phyloP scores from a whole-genome alignment of 169 alveolate species.

The Plasmodium inui region DNA sequence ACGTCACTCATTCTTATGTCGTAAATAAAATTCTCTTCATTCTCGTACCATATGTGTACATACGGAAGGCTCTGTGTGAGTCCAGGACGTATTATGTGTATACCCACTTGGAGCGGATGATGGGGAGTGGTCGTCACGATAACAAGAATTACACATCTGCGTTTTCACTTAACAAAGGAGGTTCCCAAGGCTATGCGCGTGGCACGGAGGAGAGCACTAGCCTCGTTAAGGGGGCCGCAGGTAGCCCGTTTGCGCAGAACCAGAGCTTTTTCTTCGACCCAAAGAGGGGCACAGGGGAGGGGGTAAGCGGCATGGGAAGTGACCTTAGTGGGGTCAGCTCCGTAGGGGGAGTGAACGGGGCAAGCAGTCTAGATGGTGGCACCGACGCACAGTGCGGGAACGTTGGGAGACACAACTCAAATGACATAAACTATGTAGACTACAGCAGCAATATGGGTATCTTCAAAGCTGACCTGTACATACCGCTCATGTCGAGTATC shows the following conservation, averaged over 20 bases:
- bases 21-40: constrained; percentile 44
- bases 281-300: neutral
- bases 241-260: neutral
- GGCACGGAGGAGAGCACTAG: neutral
- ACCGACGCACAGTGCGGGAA: neutral
- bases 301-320: neutral
- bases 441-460: constrained; percentile 50
- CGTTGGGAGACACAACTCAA: constrained; percentile 25
- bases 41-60: constrained; percentile 65
- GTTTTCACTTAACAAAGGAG: constrained; percentile 5
- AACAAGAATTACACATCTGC: constrained; percentile 3
- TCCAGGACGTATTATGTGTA: constrained; percentile 71
- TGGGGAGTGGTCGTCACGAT: constrained; percentile 6
- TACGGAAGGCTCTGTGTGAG: constrained; percentile 64
- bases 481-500: constrained; percentile 46
- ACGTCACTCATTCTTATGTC: constrained; percentile 67
- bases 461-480: constrained; percentile 62
- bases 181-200: neutral
- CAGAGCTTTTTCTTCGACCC: neutral
- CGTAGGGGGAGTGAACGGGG: neutral
- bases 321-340: neutral
- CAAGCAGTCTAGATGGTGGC: neutral
- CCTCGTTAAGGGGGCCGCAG: neutral
- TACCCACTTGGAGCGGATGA: constrained; percentile 47
- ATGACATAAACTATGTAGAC: constrained; percentile 45